A percentile compares a stretch with the other conserved stretches of the same genome.
Conservation (phyloP, 148 eudicot genomes). For the Selenicereus undatus region DNA sequence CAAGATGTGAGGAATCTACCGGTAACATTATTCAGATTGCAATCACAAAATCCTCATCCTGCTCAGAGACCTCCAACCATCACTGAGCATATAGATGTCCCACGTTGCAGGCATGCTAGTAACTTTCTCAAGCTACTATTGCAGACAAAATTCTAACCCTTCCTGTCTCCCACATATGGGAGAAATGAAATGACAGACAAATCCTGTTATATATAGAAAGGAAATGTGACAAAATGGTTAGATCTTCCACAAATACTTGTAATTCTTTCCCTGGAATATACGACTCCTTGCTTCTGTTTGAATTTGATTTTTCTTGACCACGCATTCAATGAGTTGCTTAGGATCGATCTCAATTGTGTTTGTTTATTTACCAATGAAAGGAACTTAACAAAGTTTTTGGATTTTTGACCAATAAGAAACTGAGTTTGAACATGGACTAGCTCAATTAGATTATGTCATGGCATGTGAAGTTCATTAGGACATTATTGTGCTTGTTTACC, state of each 20-base stretch:
- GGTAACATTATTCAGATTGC: conserved; percentile 63
- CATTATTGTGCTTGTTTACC: no score
- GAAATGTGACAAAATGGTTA: background rate
- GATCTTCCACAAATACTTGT: background rate
- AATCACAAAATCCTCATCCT: conserved; percentile 30
- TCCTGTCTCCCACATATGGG: background rate
- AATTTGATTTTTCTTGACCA: background rate
- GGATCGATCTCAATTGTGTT: background rate
- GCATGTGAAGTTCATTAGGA: background rate
- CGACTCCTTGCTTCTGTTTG: background rate
- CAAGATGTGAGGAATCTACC: conserved; percentile 74
- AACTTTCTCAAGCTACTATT: conserved; percentile 10
- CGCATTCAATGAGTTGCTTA: background rate
- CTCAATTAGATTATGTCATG: background rate
- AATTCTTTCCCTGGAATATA: background rate
- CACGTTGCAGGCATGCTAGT: conserved; percentile 27
- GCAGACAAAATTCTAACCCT: background rate
- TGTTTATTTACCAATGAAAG: no score
- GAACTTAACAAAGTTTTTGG: background rate
- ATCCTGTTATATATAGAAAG: background rate
- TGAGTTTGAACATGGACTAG: background rate
- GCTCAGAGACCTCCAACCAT: conserved; percentile 23
- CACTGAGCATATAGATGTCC: conserved; percentile 21
- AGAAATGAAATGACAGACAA: background rate
- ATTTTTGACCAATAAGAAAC: background rate